These are phyloP conservation scores for Lasiosphaeria hispida DNA, from an alignment of 495 filamentous ascomycete genomes.

Conservation along the genomic window DNA sequence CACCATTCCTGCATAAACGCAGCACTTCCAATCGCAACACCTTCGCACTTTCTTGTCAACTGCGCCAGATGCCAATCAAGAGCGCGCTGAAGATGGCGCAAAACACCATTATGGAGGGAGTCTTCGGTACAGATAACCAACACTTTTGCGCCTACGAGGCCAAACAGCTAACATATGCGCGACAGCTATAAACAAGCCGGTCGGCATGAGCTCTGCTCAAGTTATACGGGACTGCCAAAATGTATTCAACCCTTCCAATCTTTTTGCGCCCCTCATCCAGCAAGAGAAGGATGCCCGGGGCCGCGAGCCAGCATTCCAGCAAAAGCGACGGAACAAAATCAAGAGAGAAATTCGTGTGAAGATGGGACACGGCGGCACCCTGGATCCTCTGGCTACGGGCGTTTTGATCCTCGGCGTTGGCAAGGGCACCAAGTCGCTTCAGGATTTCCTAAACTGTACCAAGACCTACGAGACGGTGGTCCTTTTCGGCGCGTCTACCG, in stretches of 20 bases:
- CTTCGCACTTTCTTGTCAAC: not conserved
- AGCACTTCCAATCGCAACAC: too few relatives aligned
- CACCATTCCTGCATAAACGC: too few relatives aligned
- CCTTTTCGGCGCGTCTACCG: conserved; percentile 87
- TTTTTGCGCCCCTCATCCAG: conserved; percentile 73
- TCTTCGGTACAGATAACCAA: conserved; percentile 56
- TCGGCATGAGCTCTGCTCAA: conserved; percentile 78
- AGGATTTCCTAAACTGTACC: conserved; percentile 76
- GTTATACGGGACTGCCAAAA: conserved; percentile 79
- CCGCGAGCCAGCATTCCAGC: conserved; percentile 54
- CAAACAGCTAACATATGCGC: not conserved
- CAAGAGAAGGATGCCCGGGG: conserved; percentile 52
- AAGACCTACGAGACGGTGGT: conserved; percentile 90
- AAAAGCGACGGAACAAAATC: conserved; percentile 47
- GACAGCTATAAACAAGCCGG: conserved; percentile 87
- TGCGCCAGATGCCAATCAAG: conserved; percentile 25
- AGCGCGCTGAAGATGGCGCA: conserved; percentile 49
- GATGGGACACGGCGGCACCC: conserved; percentile 92
- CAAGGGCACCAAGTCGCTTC: conserved; percentile 78
- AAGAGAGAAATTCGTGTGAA: conserved; percentile 71
- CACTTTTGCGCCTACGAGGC: not conserved
- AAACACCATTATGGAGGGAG: conserved; percentile 66
- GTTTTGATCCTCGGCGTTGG: conserved; percentile 87
- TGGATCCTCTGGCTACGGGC: conserved; percentile 91
- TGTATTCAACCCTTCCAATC: conserved; percentile 73